Percentiles rank a stretch among this genome's conserved stretches.
These are phyloP conservation scores for Penicillium sumatraense DNA, from an alignment of 2,329 filamentous ascomycete species.

Conservation along the genomic window DNA sequence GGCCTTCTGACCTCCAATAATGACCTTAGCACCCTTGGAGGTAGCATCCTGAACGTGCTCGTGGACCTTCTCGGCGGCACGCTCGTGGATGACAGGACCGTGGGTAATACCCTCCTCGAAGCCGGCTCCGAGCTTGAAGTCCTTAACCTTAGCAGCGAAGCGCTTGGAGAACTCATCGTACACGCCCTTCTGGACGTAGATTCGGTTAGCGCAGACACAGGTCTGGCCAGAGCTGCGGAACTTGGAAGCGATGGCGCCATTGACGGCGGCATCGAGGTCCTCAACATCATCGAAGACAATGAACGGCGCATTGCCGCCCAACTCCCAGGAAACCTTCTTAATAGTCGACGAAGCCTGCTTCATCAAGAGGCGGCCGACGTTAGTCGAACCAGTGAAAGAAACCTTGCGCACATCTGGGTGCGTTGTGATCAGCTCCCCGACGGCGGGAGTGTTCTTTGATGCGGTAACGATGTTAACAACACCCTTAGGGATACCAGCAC, in stretches of 20 bases:
- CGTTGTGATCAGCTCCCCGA: conserved; percentile 78
- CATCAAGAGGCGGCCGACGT: conserved; percentile 78
- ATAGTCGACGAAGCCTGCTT: conserved; percentile 81
- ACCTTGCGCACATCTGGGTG: conserved; percentile 81
- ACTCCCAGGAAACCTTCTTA: conserved; percentile 87
- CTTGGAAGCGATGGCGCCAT: conserved; percentile 82
- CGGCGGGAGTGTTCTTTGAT: conserved; percentile 74
- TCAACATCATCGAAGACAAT: conserved; percentile 93
- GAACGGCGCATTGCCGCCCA: conserved; percentile 93
- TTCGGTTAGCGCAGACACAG: conserved; percentile 77
- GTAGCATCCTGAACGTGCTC: conserved; percentile 79
- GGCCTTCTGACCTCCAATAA: conserved; percentile 75
- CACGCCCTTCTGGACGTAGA: conserved; percentile 57
- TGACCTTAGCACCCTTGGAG: conserved; percentile 74
- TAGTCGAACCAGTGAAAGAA: conserved; percentile 83
- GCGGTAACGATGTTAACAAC: conserved; percentile 90
- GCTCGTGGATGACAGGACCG: conserved; percentile 70
- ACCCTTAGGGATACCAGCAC: conserved; percentile 86
- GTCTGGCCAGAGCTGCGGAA: conserved; percentile 96
- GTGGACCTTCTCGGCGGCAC: conserved; percentile 79
- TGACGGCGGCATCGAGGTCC: conserved; percentile 81
- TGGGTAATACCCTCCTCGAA: conserved; percentile 53
- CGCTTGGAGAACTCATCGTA: conserved; percentile 59
- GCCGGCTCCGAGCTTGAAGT: conserved; percentile 53
- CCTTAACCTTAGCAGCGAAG: conserved; percentile 59